Conservation (phyloP, 495 filamentous ascomycete genomes). For the Cercophora scortea region DNA sequence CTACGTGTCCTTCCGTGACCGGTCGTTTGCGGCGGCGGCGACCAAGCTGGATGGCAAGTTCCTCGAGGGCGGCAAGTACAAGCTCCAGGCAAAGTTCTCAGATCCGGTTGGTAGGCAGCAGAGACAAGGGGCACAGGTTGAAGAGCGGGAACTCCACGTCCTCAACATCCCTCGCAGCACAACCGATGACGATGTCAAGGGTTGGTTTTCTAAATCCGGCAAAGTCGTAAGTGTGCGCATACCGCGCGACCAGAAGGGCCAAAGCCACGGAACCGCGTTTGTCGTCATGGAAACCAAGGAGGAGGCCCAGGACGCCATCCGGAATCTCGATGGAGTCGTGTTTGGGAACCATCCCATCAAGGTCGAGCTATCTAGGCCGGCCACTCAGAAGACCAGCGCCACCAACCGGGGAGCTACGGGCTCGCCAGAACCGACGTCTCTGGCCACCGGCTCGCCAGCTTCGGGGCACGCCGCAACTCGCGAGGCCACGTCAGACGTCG, state of each 20-base stretch:
- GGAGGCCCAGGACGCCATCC: conserved; percentile 56
- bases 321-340: conserved; percentile 61
- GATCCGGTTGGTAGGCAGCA: conserved; percentile 69
- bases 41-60: conserved; percentile 61
- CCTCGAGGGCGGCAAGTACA: conserved; percentile 52
- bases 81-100: conserved; percentile 72
- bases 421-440: conserved; percentile 7
- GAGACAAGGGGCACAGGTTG: conserved; percentile 73
- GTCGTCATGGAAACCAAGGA: conserved; percentile 69
- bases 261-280: conserved; percentile 67
- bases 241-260: conserved; percentile 52
- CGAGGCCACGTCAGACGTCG: conserved; percentile 23
- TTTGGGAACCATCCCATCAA: conserved; percentile 61
- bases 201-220: conserved; percentile 68
- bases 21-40: conserved; percentile 55
- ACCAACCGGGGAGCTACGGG: conserved; percentile 13
- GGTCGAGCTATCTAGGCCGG: conserved; percentile 52
- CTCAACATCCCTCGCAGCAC: conserved; percentile 61
- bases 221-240: conserved; percentile 61
- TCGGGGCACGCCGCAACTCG: conserved; percentile 20
- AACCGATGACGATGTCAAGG: conserved; percentile 58
- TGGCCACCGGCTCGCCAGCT: conserved; percentile 15
- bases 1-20: conserved; percentile 76
- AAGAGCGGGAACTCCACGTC: conserved; percentile 82
- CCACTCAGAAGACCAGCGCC: conserved; percentile 35